Percentiles rank a stretch among this genome's conserved stretches.
These are phyloP conservation scores for Kluyveromyces dobzhanskii DNA, from an alignment of 805 yeast genomes.

Conservation along the genomic window DNA sequence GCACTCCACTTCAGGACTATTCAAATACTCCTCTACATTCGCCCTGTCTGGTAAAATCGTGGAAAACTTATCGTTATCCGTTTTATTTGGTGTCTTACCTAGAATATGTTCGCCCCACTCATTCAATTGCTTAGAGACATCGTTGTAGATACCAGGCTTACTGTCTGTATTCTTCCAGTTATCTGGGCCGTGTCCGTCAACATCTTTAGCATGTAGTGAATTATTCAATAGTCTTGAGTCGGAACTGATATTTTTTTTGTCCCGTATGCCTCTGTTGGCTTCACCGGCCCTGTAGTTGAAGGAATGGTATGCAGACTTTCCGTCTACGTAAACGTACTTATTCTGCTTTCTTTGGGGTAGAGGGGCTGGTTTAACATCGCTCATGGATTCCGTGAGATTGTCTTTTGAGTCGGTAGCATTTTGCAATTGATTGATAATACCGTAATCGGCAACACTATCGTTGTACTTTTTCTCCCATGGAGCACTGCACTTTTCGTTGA, in stretches of 20 bases:
- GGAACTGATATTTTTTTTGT: conserved; percentile 67
- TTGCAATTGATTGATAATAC: conserved; percentile 4
- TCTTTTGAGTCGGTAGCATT: conserved; percentile 1
- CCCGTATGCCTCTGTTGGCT: conserved; percentile 78
- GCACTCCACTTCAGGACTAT: conserved; percentile 38
- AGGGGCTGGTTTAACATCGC: neutral
- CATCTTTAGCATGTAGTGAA: conserved; percentile 59
- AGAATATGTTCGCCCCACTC: conserved; percentile 45
- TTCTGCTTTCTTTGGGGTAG: conserved; percentile 1
- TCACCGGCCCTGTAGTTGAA: conserved; percentile 87
- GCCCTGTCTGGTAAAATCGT: conserved; percentile 47
- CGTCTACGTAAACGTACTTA: neutral
- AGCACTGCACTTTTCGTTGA: conserved; percentile 32
- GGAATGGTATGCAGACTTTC: conserved; percentile 34
- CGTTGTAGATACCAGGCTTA: conserved; percentile 34
- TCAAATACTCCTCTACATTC: conserved; percentile 48
- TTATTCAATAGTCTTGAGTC: conserved; percentile 75
- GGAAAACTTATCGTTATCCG: conserved; percentile 16
- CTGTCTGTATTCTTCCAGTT: conserved; percentile 40
- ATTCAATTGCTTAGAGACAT: conserved; percentile 46
- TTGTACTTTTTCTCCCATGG: conserved; percentile 44
- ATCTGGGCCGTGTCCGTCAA: conserved; percentile 70
- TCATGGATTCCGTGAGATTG: conserved; percentile 3
- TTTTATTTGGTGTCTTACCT: conserved; percentile 28
- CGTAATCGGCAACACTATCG: conserved; percentile 13